These are phyloP conservation scores for Aspergillus sergii DNA, from an alignment of 2,329 filamentous ascomycete species.

Conservation along the genomic window DNA sequence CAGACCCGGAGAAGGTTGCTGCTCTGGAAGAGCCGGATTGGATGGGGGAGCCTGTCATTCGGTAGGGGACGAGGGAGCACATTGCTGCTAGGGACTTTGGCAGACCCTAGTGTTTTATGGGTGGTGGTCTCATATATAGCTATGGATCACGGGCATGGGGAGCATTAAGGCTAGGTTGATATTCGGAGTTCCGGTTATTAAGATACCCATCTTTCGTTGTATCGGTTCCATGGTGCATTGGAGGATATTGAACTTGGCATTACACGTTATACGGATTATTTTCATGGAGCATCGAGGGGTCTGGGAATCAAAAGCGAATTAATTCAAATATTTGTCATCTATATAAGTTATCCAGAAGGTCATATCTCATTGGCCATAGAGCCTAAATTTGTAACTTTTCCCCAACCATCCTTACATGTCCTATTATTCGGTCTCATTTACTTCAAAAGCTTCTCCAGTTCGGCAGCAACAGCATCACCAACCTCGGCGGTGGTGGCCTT, in stretches of 20 bases:
- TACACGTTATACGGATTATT: not conserved
- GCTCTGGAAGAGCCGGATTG: conserved; percentile 50
- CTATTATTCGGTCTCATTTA: conserved; percentile 21
- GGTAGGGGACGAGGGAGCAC: conserved; percentile 24
- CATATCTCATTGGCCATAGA: conserved; percentile 9
- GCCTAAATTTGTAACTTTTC: not conserved
- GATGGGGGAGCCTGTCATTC: conserved; percentile 54
- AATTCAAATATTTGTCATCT: not conserved
- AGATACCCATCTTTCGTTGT: conserved; percentile 14
- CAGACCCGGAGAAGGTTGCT: conserved; percentile 29
- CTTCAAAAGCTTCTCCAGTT: conserved; percentile 71
- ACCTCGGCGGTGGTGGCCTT: conserved; percentile 71
- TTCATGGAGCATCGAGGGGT: not conserved
- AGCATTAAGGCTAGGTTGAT: conserved; percentile 3
- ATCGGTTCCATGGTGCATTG: conserved; percentile 2
- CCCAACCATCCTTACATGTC: conserved; percentile 3
- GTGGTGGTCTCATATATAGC: conserved; percentile 6
- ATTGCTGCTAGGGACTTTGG: not conserved
- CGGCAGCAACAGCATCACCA: conserved; percentile 78
- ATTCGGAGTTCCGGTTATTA: conserved; percentile 13
- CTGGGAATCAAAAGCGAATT: not conserved
- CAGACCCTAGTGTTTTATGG: not conserved
- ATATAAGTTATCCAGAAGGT: conserved; percentile 6
- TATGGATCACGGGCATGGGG: conserved; percentile 14
- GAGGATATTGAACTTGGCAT: not conserved